Percentiles rank a stretch among this genome's conserved stretches.
Conservation (phyloP, 73 alveolate genomes). For the Paramecium caudatum region DNA sequence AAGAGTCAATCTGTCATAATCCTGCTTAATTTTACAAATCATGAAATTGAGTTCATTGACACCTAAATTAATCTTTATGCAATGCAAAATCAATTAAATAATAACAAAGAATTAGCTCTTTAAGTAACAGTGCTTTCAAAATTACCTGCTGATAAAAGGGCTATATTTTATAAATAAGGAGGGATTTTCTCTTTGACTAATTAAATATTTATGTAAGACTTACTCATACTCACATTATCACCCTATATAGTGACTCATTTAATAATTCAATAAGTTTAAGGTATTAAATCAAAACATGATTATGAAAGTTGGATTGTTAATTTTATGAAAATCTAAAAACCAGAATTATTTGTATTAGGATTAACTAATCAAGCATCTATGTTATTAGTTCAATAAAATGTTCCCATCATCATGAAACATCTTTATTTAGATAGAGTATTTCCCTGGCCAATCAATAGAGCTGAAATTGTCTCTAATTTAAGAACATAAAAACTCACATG, state of each 20-base stretch:
- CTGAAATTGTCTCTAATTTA: constrained; percentile 27
- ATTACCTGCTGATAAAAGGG: constrained; percentile 46
- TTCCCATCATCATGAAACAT: background rate
- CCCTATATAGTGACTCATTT: constrained; percentile 41
- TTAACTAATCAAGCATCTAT: constrained; percentile 26
- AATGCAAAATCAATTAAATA: constrained; percentile 35
- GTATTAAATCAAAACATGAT: constrained; percentile 23
- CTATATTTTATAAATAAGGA: constrained; percentile 39
- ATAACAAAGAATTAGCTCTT: constrained; percentile 22
- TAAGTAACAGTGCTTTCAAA: background rate
- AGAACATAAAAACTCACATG: background rate
- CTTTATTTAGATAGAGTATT: background rate
- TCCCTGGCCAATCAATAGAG: constrained; percentile 69
- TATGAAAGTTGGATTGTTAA: constrained; percentile 65
- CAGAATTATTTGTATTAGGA: constrained; percentile 33
- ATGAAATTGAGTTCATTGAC: constrained; percentile 44
- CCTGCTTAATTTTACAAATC: constrained; percentile 20
- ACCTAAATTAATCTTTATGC: background rate
- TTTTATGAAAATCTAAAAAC: constrained; percentile 43
- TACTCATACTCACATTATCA: background rate
- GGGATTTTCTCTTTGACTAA: constrained; percentile 29
- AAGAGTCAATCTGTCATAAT: constrained; percentile 3
- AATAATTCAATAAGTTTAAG: background rate
- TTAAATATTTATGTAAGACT: constrained; percentile 45
- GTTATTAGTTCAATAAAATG: background rate